Conservation (phyloP, 2,329 filamentous ascomycete genomes). For the Alternaria incomplexa region DNA sequence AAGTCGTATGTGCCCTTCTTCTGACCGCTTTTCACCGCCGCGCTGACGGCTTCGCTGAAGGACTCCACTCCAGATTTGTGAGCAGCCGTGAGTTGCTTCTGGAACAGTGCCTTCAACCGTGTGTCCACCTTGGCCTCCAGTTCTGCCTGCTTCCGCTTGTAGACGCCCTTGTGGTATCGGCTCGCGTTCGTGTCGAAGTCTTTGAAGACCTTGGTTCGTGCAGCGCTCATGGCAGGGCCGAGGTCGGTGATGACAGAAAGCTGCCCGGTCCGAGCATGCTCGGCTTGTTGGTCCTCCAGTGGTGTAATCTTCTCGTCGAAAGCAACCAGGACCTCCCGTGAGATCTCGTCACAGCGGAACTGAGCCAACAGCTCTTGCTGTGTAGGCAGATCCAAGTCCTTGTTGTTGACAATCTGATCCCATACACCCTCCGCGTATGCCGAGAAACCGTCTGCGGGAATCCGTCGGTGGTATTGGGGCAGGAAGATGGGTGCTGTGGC, state of each 20-base stretch:
- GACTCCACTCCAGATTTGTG: constrained; percentile 85
- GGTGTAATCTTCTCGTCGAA: constrained; percentile 86
- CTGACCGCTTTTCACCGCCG: constrained; percentile 87
- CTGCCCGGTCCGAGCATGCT: constrained; percentile 74
- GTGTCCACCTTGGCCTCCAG: constrained; percentile 85
- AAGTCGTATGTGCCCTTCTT: constrained; percentile 97
- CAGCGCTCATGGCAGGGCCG: constrained; percentile 73
- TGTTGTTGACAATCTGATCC: constrained; percentile 99
- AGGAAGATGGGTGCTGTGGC: constrained; percentile 82
- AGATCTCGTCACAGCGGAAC: constrained; percentile 97
- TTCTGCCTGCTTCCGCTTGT: constrained; percentile 81
- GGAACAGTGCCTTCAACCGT: constrained; percentile 86
- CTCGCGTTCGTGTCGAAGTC: constrained; percentile 91
- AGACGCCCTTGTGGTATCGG: constrained; percentile 96
- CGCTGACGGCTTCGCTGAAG: constrained; percentile 87
- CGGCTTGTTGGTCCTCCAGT: constrained; percentile 84
- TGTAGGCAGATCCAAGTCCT: constrained; percentile 93
- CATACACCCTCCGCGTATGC: constrained; percentile 92
- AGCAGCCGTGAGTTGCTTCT: constrained; percentile 83
- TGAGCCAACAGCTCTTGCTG: constrained; percentile 97
- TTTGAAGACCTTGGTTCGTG: constrained; percentile 75
- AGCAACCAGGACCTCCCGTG: constrained; percentile 77
- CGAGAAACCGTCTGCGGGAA: constrained; percentile 96
- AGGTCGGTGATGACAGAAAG: constrained; percentile 75
- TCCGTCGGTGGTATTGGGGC: constrained; percentile 92